Percentiles rank a stretch among this genome's conserved stretches.
These are phyloP conservation scores for Mortierella antarctica DNA, from an alignment of 192 early-diverging fungal genomes.

Conservation along the genomic window DNA sequence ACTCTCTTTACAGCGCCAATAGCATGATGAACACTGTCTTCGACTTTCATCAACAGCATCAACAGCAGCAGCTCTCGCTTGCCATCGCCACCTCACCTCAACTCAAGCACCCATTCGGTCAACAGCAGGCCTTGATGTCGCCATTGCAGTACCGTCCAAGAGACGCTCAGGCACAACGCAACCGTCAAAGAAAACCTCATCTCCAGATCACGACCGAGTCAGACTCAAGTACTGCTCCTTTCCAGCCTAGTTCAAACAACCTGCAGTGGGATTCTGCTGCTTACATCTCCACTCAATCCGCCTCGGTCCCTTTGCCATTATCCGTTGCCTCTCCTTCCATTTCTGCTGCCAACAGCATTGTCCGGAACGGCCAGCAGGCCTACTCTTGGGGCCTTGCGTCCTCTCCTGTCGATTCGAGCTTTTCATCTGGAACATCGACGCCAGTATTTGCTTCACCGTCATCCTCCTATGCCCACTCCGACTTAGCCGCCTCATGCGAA, in stretches of 20 bases:
- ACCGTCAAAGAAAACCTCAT: constrained; percentile 23
- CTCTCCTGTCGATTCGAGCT: constrained; percentile 40
- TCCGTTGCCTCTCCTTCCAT: constrained; percentile 26
- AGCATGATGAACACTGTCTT: constrained; percentile 1
- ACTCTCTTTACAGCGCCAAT: neutral
- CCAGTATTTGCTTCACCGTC: constrained; percentile 40
- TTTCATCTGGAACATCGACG: constrained; percentile 36
- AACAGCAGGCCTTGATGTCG: constrained; percentile 18
- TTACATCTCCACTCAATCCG: neutral
- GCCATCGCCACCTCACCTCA: neutral
- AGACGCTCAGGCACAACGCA: constrained; percentile 23
- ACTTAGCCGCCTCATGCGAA: constrained; percentile 26
- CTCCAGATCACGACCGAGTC: constrained; percentile 21
- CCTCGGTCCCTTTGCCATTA: neutral
- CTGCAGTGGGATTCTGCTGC: neutral
- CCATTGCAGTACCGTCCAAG: constrained; percentile 41
- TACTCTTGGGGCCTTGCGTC: constrained; percentile 40
- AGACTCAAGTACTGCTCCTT: neutral
- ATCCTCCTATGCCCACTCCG: constrained; percentile 32
- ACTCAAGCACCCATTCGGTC: neutral
- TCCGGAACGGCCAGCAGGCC: constrained; percentile 17
- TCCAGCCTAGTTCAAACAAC: neutral
- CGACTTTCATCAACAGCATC: constrained; percentile 6
- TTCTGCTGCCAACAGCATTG: constrained; percentile 32
- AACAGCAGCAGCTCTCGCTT: constrained; percentile 3